Evolutionary conservation across 345 rosid genomes (phyloP), one percentile per base, ranked within the genome.

Genomic region (Sisymbrium altissimum): DNA sequence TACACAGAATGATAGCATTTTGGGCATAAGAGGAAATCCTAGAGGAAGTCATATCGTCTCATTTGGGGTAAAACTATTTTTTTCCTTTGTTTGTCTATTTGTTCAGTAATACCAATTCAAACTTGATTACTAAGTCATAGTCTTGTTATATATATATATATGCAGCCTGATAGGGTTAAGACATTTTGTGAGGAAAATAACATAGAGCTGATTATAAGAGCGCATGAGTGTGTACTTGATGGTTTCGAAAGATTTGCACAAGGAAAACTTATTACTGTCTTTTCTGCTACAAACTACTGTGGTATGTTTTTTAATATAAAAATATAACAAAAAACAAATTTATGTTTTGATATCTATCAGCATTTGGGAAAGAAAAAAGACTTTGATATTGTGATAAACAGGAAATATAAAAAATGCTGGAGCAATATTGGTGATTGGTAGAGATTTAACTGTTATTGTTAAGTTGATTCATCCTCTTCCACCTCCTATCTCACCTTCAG

Each of bases 201-300:
- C 43, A 59, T 91, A 23, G 91, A 88, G 55, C 81, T 91, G 35
- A 93, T 93, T 10, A 78, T 93, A 27, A 81, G 98, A 70, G 98
- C 87, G 0, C 98, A 93, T 44, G 96, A 93, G 74, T 93, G 98
- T 69, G 98, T 93, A 17, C 82, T 84, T 85, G 92, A 93, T 74
- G 98, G 98, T 11, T 84, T 93, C 64, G 94, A 91, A 76, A 82
- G 96, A 30, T 91, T 93, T 85, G 97, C 98, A 17, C 85, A 84
- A 45, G 98, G 98, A 17, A 86, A 85, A 59, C 79, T 93, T 71
- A 91, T 93, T 54, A 93, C 97, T 45, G 87, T 93, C 3, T 93
- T 93, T 64, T 93, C 98, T 5, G 98, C 98, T 23, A 86, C 98
- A 32, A 93, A 89, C 83, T 93, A 93, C 68, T 89, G 97, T 27